phyloP scores from a whole-genome alignment of 345 rosid genomes.

The Aethionema arabicum region DNA sequence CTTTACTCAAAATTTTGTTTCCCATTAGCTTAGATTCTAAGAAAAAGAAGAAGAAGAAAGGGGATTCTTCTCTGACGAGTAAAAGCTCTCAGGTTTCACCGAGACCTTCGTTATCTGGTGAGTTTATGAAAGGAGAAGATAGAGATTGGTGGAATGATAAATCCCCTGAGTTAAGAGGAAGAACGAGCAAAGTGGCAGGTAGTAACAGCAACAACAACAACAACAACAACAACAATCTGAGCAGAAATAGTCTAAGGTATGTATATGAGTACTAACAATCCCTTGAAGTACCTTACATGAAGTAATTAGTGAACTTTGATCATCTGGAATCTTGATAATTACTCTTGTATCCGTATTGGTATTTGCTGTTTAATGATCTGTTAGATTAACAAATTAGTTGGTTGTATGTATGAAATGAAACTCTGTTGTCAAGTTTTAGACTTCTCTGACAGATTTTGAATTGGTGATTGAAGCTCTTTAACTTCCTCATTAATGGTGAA shows the following conservation, averaged over 20 bases:
- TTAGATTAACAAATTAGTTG: slow-evolving; percentile 15
- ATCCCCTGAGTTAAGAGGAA: slow-evolving; percentile 37
- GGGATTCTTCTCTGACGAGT: not conserved
- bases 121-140: slow-evolving; percentile 42
- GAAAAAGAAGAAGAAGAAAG: slow-evolving; percentile 36
- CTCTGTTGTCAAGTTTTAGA: slow-evolving; percentile 14
- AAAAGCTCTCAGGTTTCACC: slow-evolving; percentile 44
- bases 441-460: slow-evolving; percentile 13
- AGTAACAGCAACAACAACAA: slow-evolving; percentile 48
- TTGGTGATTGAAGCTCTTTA: slow-evolving; percentile 11
- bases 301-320: not conserved
- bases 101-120: slow-evolving; percentile 45
- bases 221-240: slow-evolving; percentile 36
- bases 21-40: slow-evolving; percentile 54
- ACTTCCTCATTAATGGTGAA: slow-evolving; percentile 1
- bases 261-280: not conserved
- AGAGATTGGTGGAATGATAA: slow-evolving; percentile 75
- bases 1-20: slow-evolving; percentile 68
- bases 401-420: slow-evolving; percentile 24
- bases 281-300: not conserved
- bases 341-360: not conserved
- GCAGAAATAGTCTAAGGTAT: slow-evolving; percentile 44
- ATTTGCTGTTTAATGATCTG: not conserved
- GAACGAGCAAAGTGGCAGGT: slow-evolving; percentile 49
- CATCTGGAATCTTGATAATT: not conserved